Evolutionary conservation across 495 filamentous ascomycete genomes (phyloP), one percentile per base, ranked within the genome.

Genomic region (Hypoxylon lienhwacheense): DNA sequence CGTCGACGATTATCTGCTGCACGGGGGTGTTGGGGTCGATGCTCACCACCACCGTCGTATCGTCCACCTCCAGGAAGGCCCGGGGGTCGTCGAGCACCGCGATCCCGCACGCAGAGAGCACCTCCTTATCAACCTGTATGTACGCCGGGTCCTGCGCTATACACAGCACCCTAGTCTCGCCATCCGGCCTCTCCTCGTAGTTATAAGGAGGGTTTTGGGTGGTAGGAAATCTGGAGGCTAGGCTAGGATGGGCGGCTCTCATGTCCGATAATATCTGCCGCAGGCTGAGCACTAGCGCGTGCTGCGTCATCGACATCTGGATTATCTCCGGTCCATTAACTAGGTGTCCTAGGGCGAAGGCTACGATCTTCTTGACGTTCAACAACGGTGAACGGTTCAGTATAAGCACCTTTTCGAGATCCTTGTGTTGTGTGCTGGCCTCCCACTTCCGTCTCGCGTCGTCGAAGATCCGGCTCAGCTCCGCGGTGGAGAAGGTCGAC

Each of bases 141-240:
- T 71, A 70, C 0, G 16, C 50, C 11, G 69, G 67, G 20, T 73
- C 70, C 34, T 73, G 70, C 5, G 57, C 39, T 12, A 61, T 66
- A 19, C 59, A 34, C 15, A 1, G 19, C 21, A 39, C 26, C 3
- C 1, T 8, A 14, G 12, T 8, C 4, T 41, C 12, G 7, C 25
- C 36, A 7, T 8, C 3, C 11, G 29, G 21, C 7, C 15, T 19
- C 22, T 26, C 29, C 20, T 21, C 17, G 0, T 20, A 14, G 2
- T 24, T n/a, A 14, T 31, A 14, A 1, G 12, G 32, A 25, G 39
- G 4, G 1, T n/a, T 12, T 8, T 25, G 41, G 10, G n/a, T n/a
- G n/a, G n/a, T n/a, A n/a, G n/a, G n/a, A n/a, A n/a, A n/a, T n/a
- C n/a, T n/a, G n/a, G n/a, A n/a, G n/a, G n/a, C n/a, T n/a, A n/a